Percentiles rank a stretch among this genome's conserved stretches.
Conservation (phyloP, 495 filamentous ascomycete genomes). For the Darksidea phi region DNA sequence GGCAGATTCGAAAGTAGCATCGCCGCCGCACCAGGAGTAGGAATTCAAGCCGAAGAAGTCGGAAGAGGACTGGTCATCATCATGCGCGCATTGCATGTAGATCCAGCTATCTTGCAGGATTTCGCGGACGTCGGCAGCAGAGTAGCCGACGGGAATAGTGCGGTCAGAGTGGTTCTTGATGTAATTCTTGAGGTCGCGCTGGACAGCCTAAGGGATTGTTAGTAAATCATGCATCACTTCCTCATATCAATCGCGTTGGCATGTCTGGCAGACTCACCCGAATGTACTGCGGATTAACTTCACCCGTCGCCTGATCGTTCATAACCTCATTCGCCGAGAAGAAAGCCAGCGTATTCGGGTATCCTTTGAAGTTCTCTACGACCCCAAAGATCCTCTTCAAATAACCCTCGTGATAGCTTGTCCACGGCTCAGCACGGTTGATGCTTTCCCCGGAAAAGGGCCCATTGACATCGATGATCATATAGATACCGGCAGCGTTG, state of each 20-base stretch:
- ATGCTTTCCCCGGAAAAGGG: constrained; percentile 76
- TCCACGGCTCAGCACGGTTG: constrained; percentile 63
- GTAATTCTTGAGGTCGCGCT: constrained; percentile 85
- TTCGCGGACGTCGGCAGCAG: constrained; percentile 84
- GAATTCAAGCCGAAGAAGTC: constrained; percentile 95
- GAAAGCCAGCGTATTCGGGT: constrained; percentile 87
- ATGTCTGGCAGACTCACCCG: constrained; percentile 42
- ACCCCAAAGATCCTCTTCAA: constrained; percentile 82
- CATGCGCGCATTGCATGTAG: constrained; percentile 78
- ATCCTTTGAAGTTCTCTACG: constrained; percentile 91
- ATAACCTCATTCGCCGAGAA: constrained; percentile 95
- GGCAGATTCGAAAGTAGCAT: constrained; percentile 65
- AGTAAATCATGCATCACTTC: constrained; percentile 1
- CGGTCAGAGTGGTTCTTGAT: constrained; percentile 69
- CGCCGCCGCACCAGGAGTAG: constrained; percentile 85
- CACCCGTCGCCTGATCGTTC: constrained; percentile 60
- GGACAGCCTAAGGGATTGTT: constrained; percentile 55
- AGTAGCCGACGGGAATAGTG: constrained; percentile 82
- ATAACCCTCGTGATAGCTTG: constrained; percentile 72
- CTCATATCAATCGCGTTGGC: background rate
- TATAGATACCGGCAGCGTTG: constrained; percentile 77
- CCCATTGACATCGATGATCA: constrained; percentile 86
- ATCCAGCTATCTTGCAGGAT: constrained; percentile 76
- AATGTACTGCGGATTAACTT: constrained; percentile 62
- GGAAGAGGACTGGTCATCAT: constrained; percentile 61